Evolutionary conservation across 2,329 filamentous ascomycete species (phyloP).

Genomic region (Sarocladium oryzae): DNA sequence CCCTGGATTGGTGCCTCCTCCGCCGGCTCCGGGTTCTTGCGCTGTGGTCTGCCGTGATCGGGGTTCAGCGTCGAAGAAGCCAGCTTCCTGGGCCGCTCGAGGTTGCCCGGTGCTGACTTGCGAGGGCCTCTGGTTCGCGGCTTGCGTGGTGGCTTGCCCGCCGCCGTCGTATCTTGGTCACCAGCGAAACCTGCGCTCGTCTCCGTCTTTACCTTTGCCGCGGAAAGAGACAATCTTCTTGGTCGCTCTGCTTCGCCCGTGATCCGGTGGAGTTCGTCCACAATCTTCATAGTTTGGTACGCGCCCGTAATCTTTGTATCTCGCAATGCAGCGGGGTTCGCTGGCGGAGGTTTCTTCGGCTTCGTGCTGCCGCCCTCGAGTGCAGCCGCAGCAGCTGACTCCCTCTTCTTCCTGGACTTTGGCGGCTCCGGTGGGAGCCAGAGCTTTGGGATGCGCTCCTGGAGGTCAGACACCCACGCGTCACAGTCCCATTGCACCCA

Average conservation of each 20-base stretch:
- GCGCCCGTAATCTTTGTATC: slow-evolving; percentile 41
- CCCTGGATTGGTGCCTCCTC: background rate
- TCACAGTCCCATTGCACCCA: slow-evolving; percentile 73
- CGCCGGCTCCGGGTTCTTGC: background rate
- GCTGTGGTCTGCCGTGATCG: slow-evolving; percentile 22
- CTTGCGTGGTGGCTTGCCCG: slow-evolving; percentile 1
- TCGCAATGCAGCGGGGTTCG: slow-evolving; percentile 35
- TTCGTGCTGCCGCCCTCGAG: slow-evolving; percentile 15
- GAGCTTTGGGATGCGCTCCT: slow-evolving; percentile 49
- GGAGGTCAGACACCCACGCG: slow-evolving; percentile 61
- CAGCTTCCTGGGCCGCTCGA: slow-evolving; percentile 22
- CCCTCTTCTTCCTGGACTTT: slow-evolving; percentile 8
- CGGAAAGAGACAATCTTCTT: background rate
- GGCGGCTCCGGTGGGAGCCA: slow-evolving; percentile 33
- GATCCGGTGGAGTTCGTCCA: slow-evolving; percentile 31
- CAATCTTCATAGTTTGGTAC: slow-evolving; percentile 37
- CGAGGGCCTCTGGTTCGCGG: slow-evolving; percentile 26
- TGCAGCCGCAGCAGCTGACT: slow-evolving; percentile 12
- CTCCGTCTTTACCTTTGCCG: background rate
- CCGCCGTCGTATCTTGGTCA: background rate
- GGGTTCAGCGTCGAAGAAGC: slow-evolving; percentile 29
- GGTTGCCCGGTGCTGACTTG: slow-evolving; percentile 33
- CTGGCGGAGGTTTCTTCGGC: slow-evolving; percentile 19
- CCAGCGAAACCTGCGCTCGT: background rate
- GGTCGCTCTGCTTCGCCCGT: slow-evolving; percentile 16